Evolutionary conservation across 2,329 filamentous ascomycete genomes (phyloP), one percentile per base, ranked within the genome.

Genomic region (Scleromitrula shiraiana): DNA sequence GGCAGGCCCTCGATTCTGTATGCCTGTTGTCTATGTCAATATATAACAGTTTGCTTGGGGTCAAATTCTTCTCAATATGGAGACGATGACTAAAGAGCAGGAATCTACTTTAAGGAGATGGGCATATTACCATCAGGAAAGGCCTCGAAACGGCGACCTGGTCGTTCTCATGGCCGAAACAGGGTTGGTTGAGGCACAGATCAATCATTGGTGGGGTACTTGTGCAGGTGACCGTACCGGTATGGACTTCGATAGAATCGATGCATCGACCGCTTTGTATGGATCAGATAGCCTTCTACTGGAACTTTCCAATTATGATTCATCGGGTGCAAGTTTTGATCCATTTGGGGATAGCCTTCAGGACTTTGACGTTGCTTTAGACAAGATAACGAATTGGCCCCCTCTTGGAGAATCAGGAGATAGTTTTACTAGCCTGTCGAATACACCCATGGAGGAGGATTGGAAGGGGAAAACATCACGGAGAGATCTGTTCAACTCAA

Each of bases 181-280:
- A 29, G 52, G 54, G 19, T 48, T 57, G 14, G 45, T 49, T 32
- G 44, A 46, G 14, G 52, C 51, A 12, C 50, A 54, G 26, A 54
- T 57, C 38, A 49, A 54, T 23, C 20, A 22, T 8, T 57, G 55
- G 54, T 57, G 49, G 38, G 37, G 41, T 5, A 49, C 41, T 35
- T n/a, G 26, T 15, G 43, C 41, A 24, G 22, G 29, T 7, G 33
- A 38, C 20, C 10, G 51, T 52, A 27, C 9, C 23, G 12, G 12
- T 6, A 14, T 10, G 10, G 24, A 22, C 3, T 8, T 20, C 14
- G 30, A 1, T 26, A 22, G 15, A 17, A 22, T 27, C 10, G 29
- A 17, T 7, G 1, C 17, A n/a, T 2, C 2, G 8, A 1, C n/a
- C 8, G 15, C 15, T 10, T 10, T 12, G 8, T 36, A 7, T 42